phyloP scores from a whole-genome alignment of 345 rosid species.

The Rhodomyrtus tomentosa region DNA sequence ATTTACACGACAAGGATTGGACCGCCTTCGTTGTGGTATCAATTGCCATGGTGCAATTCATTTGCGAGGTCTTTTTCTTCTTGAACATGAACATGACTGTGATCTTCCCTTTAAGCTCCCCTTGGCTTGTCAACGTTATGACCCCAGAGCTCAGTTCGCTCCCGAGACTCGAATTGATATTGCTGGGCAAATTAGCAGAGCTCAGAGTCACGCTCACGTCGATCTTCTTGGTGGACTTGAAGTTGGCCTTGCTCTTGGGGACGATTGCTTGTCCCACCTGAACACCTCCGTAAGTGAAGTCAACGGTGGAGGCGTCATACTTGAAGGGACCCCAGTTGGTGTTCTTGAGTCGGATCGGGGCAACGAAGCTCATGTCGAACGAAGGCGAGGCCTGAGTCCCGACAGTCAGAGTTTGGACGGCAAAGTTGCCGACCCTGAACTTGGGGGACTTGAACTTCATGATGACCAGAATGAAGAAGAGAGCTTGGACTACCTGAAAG shows the following conservation, averaged over 20 bases:
- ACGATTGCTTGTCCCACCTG: neutral
- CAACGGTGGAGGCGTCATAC: neutral
- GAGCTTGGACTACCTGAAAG: slow-evolving; percentile 10
- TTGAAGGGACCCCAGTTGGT: slow-evolving; percentile 11
- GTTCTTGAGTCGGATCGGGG: slow-evolving; percentile 10
- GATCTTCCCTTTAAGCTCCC: slow-evolving; percentile 2
- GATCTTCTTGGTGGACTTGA: slow-evolving; percentile 8
- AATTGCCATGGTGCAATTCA: slow-evolving; percentile 9
- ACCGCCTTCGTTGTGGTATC: neutral
- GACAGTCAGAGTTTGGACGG: neutral
- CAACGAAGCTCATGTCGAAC: neutral
- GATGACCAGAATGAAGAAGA: slow-evolving; percentile 11
- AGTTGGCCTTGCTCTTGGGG: slow-evolving; percentile 2
- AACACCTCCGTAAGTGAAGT: slow-evolving; percentile 1
- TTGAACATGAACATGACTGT: slow-evolving; percentile 2
- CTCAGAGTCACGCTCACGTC: neutral
- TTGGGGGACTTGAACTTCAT: slow-evolving; percentile 13
- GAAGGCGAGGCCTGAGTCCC: neutral
- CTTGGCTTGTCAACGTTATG: neutral
- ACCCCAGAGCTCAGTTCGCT: neutral
- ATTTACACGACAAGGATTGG: neutral
- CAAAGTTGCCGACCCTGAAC: slow-evolving; percentile 3
- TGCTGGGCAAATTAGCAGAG: neutral
- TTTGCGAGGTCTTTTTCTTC: neutral
- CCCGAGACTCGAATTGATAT: neutral